These are phyloP conservation scores for Tetraselmis chui DNA, from an alignment of 139 green algal genomes.

Conservation along the genomic window DNA sequence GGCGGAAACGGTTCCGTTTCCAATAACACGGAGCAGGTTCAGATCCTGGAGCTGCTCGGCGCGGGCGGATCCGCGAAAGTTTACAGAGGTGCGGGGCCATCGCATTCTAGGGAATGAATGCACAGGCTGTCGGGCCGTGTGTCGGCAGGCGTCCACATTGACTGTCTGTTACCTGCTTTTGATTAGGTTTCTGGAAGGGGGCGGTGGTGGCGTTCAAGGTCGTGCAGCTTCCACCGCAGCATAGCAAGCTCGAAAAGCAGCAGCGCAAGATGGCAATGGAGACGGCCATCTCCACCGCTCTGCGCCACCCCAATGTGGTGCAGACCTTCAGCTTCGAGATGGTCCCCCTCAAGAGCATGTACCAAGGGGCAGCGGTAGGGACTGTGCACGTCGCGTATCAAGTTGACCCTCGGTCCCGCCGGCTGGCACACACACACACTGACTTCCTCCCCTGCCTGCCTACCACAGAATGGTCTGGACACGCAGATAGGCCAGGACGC, in stretches of 20 bases:
- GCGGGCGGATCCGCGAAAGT: neutral
- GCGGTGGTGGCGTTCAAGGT: conserved; percentile 32
- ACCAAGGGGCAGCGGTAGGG: neutral
- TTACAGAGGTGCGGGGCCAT: neutral
- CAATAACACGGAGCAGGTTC: neutral
- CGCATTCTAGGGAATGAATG: too few relatives aligned
- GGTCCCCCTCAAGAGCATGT: conserved; percentile 6
- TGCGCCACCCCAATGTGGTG: conserved; percentile 23
- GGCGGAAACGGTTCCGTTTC: too few relatives aligned
- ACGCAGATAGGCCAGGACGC: too few relatives aligned
- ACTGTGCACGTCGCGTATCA: too few relatives aligned
- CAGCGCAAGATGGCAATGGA: conserved; percentile 38
- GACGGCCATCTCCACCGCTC: conserved; percentile 16
- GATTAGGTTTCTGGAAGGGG: conserved; percentile 26
- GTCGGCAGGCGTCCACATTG: too few relatives aligned
- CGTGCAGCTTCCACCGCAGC: conserved; percentile 20
- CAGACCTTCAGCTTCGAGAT: conserved; percentile 30
- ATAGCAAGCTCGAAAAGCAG: conserved; percentile 18
- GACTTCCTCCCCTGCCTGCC: too few relatives aligned
- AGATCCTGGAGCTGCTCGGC: neutral
- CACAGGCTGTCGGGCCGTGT: too few relatives aligned
- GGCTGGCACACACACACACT: too few relatives aligned
- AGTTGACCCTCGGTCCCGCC: too few relatives aligned
- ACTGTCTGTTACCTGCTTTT: too few relatives aligned
- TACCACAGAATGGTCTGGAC: too few relatives aligned